Percentiles rank a stretch among this genome's conserved stretches.
phyloP scores from a whole-genome alignment of 805 yeast species.

The Ogataea siamensis region DNA sequence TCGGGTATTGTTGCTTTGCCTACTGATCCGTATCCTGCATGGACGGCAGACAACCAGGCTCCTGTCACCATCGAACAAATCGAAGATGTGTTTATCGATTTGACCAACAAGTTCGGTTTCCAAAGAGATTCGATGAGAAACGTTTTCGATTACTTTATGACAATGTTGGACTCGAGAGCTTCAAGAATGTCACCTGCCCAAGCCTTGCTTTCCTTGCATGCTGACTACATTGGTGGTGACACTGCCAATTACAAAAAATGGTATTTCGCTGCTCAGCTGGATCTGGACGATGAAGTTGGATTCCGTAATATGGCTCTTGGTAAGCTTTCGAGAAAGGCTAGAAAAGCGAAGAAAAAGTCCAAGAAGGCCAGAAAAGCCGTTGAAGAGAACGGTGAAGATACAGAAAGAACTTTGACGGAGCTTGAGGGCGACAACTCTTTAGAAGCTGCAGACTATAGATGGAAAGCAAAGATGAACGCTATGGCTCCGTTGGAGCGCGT shows the following conservation, averaged over 20 bases:
- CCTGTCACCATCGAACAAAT: slow-evolving; percentile 82
- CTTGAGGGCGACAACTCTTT: slow-evolving; percentile 82
- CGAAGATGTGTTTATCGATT: slow-evolving; percentile 81
- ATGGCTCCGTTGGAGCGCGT: slow-evolving; percentile 76
- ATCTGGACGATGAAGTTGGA: slow-evolving; percentile 80
- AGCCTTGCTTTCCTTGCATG: slow-evolving; percentile 77
- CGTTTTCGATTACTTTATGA: slow-evolving; percentile 86
- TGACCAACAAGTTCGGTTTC: slow-evolving; percentile 82
- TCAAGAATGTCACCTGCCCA: slow-evolving; percentile 90
- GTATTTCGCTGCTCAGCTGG: slow-evolving; percentile 87
- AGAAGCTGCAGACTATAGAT: slow-evolving; percentile 78
- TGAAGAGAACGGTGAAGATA: slow-evolving; percentile 60
- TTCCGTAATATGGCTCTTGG: slow-evolving; percentile 79
- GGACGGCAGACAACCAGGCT: slow-evolving; percentile 96
- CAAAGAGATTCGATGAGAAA: slow-evolving; percentile 93
- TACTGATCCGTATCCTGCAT: slow-evolving; percentile 96
- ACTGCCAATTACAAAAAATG: slow-evolving; percentile 82
- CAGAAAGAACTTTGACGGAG: slow-evolving; percentile 57
- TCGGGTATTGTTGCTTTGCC: slow-evolving; percentile 61
- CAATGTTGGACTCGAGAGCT: slow-evolving; percentile 75
- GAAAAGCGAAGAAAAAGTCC: slow-evolving; percentile 77
- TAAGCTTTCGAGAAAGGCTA: slow-evolving; percentile 72
- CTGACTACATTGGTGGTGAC: slow-evolving; percentile 88
- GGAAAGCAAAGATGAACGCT: slow-evolving; percentile 78
- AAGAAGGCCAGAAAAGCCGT: slow-evolving; percentile 71